A percentile compares a stretch with the other conserved stretches of the same genome.
These are phyloP conservation scores for Bombardia bombarda DNA, from an alignment of 495 filamentous ascomycete species.

Conservation along the genomic window DNA sequence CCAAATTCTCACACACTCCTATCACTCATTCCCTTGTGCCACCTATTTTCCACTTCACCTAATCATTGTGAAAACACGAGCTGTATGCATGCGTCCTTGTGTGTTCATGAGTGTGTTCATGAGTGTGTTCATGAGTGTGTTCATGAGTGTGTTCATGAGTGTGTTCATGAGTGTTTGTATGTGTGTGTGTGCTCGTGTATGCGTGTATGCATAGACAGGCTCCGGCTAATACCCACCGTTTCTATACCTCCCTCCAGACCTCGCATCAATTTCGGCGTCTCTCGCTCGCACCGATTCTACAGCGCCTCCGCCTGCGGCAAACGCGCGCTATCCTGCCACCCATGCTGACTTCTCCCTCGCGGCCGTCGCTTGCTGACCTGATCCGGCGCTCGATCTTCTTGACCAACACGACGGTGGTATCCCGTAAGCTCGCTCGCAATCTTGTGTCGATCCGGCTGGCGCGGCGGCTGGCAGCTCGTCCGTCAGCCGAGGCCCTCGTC, in stretches of 20 bases:
- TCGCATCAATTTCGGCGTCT: slow-evolving; percentile 48
- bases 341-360: slow-evolving; percentile 38
- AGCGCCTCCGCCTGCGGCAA: slow-evolving; percentile 44
- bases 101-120: too few relatives aligned
- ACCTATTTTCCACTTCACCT: too few relatives aligned
- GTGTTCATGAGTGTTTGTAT: too few relatives aligned
- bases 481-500: slow-evolving; percentile 34
- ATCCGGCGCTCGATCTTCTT: slow-evolving; percentile 50
- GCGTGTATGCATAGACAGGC: too few relatives aligned
- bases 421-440: slow-evolving; percentile 42
- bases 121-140: too few relatives aligned
- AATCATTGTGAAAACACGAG: too few relatives aligned
- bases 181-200: too few relatives aligned
- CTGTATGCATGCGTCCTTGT: too few relatives aligned
- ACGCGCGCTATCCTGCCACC: slow-evolving; percentile 39
- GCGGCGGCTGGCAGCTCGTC: slow-evolving; percentile 34
- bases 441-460: slow-evolving; percentile 44
- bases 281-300: slow-evolving; percentile 47
- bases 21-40: too few relatives aligned
- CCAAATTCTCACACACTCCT: too few relatives aligned
- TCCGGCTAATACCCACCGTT: background rate
- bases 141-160: too few relatives aligned
- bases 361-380: slow-evolving; percentile 45
- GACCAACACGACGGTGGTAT: slow-evolving; percentile 46
- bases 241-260: slow-evolving; percentile 37